phyloP scores from a whole-genome alignment of 2,329 filamentous ascomycete genomes.

The Claviceps africana region DNA sequence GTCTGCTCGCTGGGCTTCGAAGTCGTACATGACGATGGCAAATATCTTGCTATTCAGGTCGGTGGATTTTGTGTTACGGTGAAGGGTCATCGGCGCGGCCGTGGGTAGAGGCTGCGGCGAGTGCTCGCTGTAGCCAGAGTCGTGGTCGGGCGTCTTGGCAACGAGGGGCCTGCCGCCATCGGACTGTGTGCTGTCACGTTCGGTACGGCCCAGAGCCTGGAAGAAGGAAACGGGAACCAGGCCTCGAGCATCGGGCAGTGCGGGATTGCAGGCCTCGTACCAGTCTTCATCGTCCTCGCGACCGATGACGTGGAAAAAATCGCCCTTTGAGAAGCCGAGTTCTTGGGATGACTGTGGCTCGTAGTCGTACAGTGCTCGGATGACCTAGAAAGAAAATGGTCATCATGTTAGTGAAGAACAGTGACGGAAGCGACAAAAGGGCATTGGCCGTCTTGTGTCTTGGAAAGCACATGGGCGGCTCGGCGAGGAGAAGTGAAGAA shows the following conservation, averaged over 20 bases:
- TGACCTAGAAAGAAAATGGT: constrained; percentile 51
- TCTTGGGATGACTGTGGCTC: constrained; percentile 62
- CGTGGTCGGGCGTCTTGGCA: constrained; percentile 58
- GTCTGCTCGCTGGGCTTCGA: constrained; percentile 86
- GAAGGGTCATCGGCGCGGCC: constrained; percentile 8
- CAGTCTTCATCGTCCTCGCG: constrained; percentile 89
- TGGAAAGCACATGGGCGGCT: not conserved
- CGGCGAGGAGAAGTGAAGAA: not conserved
- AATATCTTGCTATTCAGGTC: constrained; percentile 78
- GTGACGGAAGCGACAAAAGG: not conserved
- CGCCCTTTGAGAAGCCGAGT: constrained; percentile 82
- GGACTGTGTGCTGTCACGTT: constrained; percentile 72
- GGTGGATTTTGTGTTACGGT: constrained; percentile 37
- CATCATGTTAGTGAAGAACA: not conserved
- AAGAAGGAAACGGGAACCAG: constrained; percentile 92
- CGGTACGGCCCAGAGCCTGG: constrained; percentile 80
- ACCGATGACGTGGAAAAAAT: constrained; percentile 96
- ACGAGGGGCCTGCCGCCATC: constrained; percentile 35
- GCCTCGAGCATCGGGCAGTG: constrained; percentile 71
- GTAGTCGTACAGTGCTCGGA: constrained; percentile 92
- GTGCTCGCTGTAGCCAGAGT: constrained; percentile 60
- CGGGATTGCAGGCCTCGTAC: constrained; percentile 97
- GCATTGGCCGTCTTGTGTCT: not conserved
- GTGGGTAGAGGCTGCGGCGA: constrained; percentile 15
- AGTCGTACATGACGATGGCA: constrained; percentile 93